Conservation (phyloP, 2,329 filamentous ascomycete genomes). For the Triangularia verruculosa region DNA sequence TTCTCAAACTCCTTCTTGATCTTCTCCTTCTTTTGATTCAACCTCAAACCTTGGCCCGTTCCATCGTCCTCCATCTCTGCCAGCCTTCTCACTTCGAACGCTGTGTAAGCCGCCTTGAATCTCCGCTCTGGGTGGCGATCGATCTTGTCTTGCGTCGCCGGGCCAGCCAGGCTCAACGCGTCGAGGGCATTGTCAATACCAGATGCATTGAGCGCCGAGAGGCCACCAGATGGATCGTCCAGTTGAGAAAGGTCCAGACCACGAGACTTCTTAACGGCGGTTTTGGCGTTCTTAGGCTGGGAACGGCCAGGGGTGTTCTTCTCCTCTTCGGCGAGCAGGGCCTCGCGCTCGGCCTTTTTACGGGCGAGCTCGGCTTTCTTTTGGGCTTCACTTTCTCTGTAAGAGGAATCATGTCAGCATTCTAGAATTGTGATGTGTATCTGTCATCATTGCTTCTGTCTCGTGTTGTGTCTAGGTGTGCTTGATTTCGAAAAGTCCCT, state of each 20-base stretch:
- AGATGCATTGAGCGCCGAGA: slow-evolving; percentile 68
- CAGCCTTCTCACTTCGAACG: slow-evolving; percentile 76
- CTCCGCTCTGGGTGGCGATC: slow-evolving; percentile 86
- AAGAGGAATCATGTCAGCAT: slow-evolving; percentile 13
- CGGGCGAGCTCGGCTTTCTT: slow-evolving; percentile 79
- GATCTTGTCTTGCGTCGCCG: slow-evolving; percentile 61
- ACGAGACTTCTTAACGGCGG: slow-evolving; percentile 64
- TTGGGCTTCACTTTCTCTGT: slow-evolving; percentile 76
- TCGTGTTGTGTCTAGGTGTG: neutral
- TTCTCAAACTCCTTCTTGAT: slow-evolving; percentile 93
- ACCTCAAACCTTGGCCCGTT: slow-evolving; percentile 65
- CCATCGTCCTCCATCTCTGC: slow-evolving; percentile 84
- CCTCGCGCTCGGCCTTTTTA: slow-evolving; percentile 91
- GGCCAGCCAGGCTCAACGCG: slow-evolving; percentile 65
- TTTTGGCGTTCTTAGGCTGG: slow-evolving; percentile 65
- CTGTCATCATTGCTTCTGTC: neutral
- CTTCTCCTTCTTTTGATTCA: slow-evolving; percentile 79
- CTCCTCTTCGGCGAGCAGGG: slow-evolving; percentile 80
- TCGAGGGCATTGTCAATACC: slow-evolving; percentile 95
- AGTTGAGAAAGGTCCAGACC: slow-evolving; percentile 75
- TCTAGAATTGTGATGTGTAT: neutral
- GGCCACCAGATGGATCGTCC: slow-evolving; percentile 47
- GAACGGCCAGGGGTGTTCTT: slow-evolving; percentile 55
- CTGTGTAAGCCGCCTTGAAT: slow-evolving; percentile 80
- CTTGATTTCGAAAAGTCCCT: neutral